Base-by-base conservation (phyloP, 768 basidiomycete genomes). In the Lentinula detonsa region DNA sequence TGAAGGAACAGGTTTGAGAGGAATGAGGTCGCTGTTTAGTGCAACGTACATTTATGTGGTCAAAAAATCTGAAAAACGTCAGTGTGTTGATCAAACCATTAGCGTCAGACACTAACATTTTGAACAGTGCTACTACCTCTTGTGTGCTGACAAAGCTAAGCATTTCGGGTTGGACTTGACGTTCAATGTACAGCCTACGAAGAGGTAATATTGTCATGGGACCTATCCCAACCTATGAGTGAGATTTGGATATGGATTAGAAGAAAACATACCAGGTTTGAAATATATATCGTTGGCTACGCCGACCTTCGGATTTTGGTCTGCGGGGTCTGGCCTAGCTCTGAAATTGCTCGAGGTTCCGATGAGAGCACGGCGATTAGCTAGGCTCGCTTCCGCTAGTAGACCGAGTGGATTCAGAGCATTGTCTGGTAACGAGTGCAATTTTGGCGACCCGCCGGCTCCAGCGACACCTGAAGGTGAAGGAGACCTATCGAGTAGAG, bases 131-230 rank as follows among this genome's bases (percentile, higher is more conserved):
- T 18, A 94, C 85, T 43, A 98, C 95, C 69, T 98, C 93, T 28
- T 96, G 92, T 0, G 90, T 90, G 60, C 79, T 78, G 2, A 93
- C 88, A 65, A 96, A 95, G 64, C 79, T 92, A 43, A 98, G 78
- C 86, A 97, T 95, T 68, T 97, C 95, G 0, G 95, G 95, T 67
- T 95, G 93, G 34, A 95, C 75, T 71, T 95, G 90, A 23, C 91
- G 84, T 72, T 95, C 91, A 57, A 95, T 95, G 70, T 86, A 91
- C 61, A 94, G 72, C 56, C 91, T 79, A 34, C 91, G 84, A 46
- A 95, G 79, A 0, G 93, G 93, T 46, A 95, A 71, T 49, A 93
- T 91, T 4, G 90, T 91, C 85, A 95, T 93, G 0, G 93, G 93
- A 28, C 92, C 91, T 91, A 60, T 10, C 33, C 66, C 49, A 62